A percentile compares a stretch with the other conserved stretches of the same genome.
Evolutionary conservation across 2,329 filamentous ascomycete species (phyloP).

Genomic region (Hymenoscyphus albidus): DNA sequence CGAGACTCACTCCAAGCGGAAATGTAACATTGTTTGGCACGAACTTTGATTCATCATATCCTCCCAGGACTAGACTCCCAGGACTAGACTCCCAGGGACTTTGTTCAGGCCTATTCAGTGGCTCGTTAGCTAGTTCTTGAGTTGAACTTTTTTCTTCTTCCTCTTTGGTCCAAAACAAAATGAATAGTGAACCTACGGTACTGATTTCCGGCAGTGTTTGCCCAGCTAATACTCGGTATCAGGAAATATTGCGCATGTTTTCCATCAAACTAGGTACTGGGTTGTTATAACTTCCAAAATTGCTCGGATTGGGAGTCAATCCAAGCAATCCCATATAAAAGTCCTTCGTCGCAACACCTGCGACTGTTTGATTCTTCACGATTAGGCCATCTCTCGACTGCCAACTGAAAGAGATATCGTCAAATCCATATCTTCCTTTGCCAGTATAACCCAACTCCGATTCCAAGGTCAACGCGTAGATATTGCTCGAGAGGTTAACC

Average conservation of each 20-base stretch:
- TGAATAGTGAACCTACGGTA: slow-evolving; percentile 34
- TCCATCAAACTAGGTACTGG: slow-evolving; percentile 37
- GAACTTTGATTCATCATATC: slow-evolving; percentile 40
- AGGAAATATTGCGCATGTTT: slow-evolving; percentile 35
- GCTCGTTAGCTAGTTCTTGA: background rate
- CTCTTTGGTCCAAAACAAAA: background rate
- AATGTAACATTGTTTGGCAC: slow-evolving; percentile 36
- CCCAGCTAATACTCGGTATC: slow-evolving; percentile 41
- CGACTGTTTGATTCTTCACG: slow-evolving; percentile 17
- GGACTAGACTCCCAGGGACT: slow-evolving; percentile 38
- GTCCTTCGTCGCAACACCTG: slow-evolving; percentile 20
- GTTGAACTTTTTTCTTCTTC: background rate
- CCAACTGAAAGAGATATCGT: slow-evolving; percentile 22
- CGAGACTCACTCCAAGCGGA: slow-evolving; percentile 37
- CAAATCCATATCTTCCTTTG: slow-evolving; percentile 24
- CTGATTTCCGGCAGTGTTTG: slow-evolving; percentile 40
- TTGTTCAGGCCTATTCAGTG: slow-evolving; percentile 27
- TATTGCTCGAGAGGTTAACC: slow-evolving; percentile 7
- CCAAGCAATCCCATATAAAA: slow-evolving; percentile 38
- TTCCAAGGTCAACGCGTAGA: slow-evolving; percentile 17
- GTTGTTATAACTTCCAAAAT: slow-evolving; percentile 37
- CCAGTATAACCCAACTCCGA: slow-evolving; percentile 17
- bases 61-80: slow-evolving; percentile 39
- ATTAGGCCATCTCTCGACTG: slow-evolving; percentile 26
- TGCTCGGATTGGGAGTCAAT: slow-evolving; percentile 38